Evolutionary conservation across 192 early-diverging fungal species (phyloP), one percentile per base, ranked within the genome.

Genomic region (Helicostylum pulchrum): DNA sequence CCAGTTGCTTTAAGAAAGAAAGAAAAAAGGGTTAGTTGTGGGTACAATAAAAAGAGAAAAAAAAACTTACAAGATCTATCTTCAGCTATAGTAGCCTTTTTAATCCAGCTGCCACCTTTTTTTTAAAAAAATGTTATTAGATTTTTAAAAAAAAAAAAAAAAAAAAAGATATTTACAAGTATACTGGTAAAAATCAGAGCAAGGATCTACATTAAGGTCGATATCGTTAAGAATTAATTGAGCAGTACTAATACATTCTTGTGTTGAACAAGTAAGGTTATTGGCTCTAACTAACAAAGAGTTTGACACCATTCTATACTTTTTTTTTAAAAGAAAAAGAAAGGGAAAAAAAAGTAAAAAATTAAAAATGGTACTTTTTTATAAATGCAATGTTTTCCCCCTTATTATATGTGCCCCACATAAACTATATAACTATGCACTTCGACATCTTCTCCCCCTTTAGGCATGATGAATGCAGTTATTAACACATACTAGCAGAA

Each of bases 131-230:
- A n/a, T 17, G 21, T 53, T 26, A 26, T 26, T 53, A 23, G 19
- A 23, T 7, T 15, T 54, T 54, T 26, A 14, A 42, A 20, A 44
- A 46, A 62, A 62, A 47, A 23, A 39, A 34, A 51, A 30, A 42
- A 59, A 39, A 60, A 52, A 10, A 21, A 12, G 44, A n/a, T 11
- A 57, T 65, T 71, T 83, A 87, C 87, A 85, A 43, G 72, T 77
- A 60, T 77, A 90, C 53, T 81, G 74, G 64, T 81, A 89, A 74
- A 90, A 90, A 67, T 90, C 87, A 21, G 74, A 61, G 47, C 88
- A 90, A 7, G 88, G 87, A 71, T 90, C 83, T 0, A 74, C 76
- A 31, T 66, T 63, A 4, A 73, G 56, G 62, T 88, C 83, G 46
- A 90, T 74, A 19, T 79, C 78, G 7, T 53, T 42, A 11, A 88